Base-by-base conservation (phyloP, 2,329 filamentous ascomycete genomes). In the Chrysoporthe austroafricana region DNA sequence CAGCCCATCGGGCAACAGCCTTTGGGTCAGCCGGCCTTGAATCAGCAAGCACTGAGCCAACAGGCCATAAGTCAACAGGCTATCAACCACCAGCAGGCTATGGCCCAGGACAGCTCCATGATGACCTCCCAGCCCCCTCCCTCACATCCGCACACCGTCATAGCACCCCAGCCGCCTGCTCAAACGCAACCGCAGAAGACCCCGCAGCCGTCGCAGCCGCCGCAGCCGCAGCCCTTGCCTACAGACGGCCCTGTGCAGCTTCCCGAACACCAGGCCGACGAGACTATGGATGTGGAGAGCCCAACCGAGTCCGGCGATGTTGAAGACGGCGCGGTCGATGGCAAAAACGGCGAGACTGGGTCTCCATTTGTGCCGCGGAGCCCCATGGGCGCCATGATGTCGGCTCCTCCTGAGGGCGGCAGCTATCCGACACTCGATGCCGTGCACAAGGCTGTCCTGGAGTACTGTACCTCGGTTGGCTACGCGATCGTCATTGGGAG, bases 401-500 rank as follows among this genome's bases (percentile, higher is more conserved):
- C 86, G 4, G 82, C 86, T 2, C 88, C 88, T 4, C 88, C 88
- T 1, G 86, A 90, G 73, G 88, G 88, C 7, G 86, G 86, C 21
- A 89, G 86, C 72, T 90, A 87, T 71, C 83, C 87, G 2, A 90
- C 87, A 2, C 80, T 90, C 36, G 88, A 90, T 69, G 86, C 87
- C 8, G 85, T 90, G 9, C 88, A 90, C 73, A 86, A 88, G 74
- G 86, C 85, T 42, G 88, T 90, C 21, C 78, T 90, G 67, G 80
- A 83, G n/a, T 90, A 90, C 73, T 90, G 88, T 73, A 88, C 88
- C 0, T 88, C 87, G 18, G 88, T 90, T 56, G 88, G 88, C 59
- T 90, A 90, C 75, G 88, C 88, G 8, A 88, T 90, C 63, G 88
- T 90, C 69, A 90, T 90, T 74, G 88, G 88, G 1, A 82, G 88